Evolutionary conservation across 2,329 filamentous ascomycete genomes (phyloP).

Genomic region (Boeremia exigua): DNA sequence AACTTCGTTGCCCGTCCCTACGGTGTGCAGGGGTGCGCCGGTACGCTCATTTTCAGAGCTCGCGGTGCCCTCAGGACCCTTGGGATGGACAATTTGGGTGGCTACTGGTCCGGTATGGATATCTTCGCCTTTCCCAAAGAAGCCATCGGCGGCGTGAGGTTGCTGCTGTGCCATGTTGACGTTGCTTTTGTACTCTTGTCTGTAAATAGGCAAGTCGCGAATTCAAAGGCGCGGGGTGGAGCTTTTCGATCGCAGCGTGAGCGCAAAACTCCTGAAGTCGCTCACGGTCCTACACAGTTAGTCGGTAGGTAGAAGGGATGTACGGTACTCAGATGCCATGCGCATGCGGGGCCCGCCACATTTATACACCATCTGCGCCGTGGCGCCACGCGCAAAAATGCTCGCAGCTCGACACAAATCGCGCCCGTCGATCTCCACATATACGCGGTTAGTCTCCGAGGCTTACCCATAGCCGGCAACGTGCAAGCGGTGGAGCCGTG

Average conservation of each 20-base stretch:
- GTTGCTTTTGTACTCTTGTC: background rate
- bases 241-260: slow-evolving; percentile 46
- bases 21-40: slow-evolving; percentile 8
- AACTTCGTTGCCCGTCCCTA: slow-evolving; percentile 25
- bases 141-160: slow-evolving; percentile 24
- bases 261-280: slow-evolving; percentile 53
- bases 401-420: slow-evolving; percentile 28
- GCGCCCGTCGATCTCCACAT: slow-evolving; percentile 34
- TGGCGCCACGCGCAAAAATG: slow-evolving; percentile 27
- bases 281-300: slow-evolving; percentile 35
- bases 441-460: slow-evolving; percentile 25
- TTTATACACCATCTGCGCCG: slow-evolving; percentile 24
- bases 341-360: slow-evolving; percentile 26
- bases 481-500: slow-evolving; percentile 17
- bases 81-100: slow-evolving; percentile 29
- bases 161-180: slow-evolving; percentile 21
- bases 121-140: slow-evolving; percentile 15
- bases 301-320: slow-evolving; percentile 11
- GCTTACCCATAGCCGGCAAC: slow-evolving; percentile 20
- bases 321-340: slow-evolving; percentile 1
- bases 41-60: slow-evolving; percentile 40
- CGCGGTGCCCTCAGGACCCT: slow-evolving; percentile 25
- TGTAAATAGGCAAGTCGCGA: background rate
- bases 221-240: slow-evolving; percentile 25
- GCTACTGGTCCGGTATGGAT: slow-evolving; percentile 16